phyloP scores from a whole-genome alignment of 2,329 filamentous ascomycete species.

The Monascus ruber region DNA sequence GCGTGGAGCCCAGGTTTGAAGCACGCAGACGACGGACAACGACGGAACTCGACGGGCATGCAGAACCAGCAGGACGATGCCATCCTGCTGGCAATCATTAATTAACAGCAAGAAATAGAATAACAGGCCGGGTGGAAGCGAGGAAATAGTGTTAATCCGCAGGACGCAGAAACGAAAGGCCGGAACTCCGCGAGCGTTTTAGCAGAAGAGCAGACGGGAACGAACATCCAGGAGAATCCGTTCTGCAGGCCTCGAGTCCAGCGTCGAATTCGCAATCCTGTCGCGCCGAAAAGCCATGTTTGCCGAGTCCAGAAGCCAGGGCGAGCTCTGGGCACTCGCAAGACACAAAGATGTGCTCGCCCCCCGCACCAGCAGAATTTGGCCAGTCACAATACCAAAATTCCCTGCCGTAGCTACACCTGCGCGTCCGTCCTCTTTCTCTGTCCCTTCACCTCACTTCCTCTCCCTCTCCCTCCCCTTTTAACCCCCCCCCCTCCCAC shows the following conservation, averaged over 20 bases:
- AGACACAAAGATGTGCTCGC: conserved; percentile 2
- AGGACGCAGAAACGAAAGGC: conserved; percentile 32
- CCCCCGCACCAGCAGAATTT: conserved; percentile 24
- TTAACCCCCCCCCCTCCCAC: conserved; percentile 23
- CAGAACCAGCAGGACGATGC: no score
- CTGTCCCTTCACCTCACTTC: conserved; percentile 8
- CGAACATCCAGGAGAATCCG: conserved; percentile 16
- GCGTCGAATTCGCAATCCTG: conserved; percentile 1
- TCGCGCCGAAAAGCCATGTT: conserved; percentile 17
- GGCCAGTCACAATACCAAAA: conserved; percentile 28
- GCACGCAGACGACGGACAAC: no score
- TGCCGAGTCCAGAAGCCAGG: conserved; percentile 18
- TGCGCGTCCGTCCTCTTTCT: conserved; percentile 15
- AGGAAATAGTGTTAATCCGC: conserved; percentile 34
- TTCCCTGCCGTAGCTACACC: conserved; percentile 19
- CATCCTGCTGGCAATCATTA: no score
- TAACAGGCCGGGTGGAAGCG: no score
- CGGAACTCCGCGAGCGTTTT: conserved; percentile 18
- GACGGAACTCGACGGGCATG: no score
- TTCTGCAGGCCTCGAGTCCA: neutral
- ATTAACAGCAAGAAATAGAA: no score
- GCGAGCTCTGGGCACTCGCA: conserved; percentile 22
- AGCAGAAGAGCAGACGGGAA: conserved; percentile 5
- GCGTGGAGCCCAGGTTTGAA: no score
- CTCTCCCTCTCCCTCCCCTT: conserved; percentile 12